Percentiles rank a stretch among this genome's conserved stretches.
Evolutionary conservation across 2,329 filamentous ascomycete species (phyloP).

Genomic region (Nothopassalora personata): DNA sequence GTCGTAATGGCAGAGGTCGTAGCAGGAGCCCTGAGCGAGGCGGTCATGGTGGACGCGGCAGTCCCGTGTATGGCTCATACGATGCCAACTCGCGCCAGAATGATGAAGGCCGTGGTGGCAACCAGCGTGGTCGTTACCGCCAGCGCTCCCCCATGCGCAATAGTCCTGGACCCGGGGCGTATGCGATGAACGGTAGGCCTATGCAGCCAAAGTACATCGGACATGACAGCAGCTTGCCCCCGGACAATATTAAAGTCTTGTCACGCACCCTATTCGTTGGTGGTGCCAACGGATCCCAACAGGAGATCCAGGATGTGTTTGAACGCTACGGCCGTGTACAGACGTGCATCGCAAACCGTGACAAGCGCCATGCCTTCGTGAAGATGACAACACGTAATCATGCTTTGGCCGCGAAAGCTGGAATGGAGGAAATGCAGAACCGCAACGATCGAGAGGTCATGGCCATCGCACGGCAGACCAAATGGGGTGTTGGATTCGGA

Average conservation of each 20-base stretch:
- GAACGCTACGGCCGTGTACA: conserved; percentile 79
- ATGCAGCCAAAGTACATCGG: conserved; percentile 69
- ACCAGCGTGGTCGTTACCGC: conserved; percentile 65
- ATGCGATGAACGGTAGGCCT: conserved; percentile 30
- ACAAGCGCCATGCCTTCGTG: conserved; percentile 97
- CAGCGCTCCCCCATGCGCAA: conserved; percentile 73
- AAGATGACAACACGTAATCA: conserved; percentile 93
- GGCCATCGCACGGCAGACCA: conserved; percentile 64
- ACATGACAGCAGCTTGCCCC: conserved; percentile 67
- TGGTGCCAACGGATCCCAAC: conserved; percentile 74
- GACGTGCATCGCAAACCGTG: conserved; percentile 95
- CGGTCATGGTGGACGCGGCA: conserved; percentile 53
- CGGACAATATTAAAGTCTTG: conserved; percentile 80
- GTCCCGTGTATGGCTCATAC: conserved; percentile 68
- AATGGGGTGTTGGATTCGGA: conserved; percentile 96
- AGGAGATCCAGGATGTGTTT: conserved; percentile 77
- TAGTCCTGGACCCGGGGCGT: conserved; percentile 57
- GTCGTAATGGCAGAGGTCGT: conserved; percentile 59
- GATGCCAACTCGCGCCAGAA: conserved; percentile 41
- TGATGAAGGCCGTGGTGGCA: conserved; percentile 30
- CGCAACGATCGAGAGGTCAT: conserved; percentile 66
- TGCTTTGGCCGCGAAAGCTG: conserved; percentile 75
- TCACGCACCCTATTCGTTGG: conserved; percentile 96
- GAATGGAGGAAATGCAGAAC: conserved; percentile 88
- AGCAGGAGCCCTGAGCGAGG: conserved; percentile 64